A percentile compares a stretch with the other conserved stretches of the same genome.
phyloP scores from a whole-genome alignment of 2,329 filamentous ascomycete species.

The Chaetomium globosum region DNA sequence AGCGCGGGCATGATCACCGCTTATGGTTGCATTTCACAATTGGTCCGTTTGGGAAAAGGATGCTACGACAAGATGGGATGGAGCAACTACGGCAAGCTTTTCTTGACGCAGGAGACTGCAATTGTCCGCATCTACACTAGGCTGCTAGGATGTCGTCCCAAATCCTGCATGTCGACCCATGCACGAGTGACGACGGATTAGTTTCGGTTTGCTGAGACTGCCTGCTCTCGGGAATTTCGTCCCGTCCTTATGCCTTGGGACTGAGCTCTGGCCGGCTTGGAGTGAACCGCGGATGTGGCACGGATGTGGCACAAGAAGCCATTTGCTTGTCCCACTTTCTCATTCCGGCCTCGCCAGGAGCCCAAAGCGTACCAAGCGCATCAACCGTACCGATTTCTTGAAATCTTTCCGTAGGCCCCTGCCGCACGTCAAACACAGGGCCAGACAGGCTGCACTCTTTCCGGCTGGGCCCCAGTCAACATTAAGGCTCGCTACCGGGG shows the following conservation, averaged over 20 bases:
- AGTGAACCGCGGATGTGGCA: conserved; percentile 31
- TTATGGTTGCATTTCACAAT: not conserved
- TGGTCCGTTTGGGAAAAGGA: not conserved
- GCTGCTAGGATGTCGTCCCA: conserved; percentile 20
- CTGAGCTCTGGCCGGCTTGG: conserved; percentile 22
- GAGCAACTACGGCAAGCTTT: not conserved
- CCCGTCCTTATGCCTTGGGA: conserved; percentile 34
- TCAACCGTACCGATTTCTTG: conserved; percentile 27
- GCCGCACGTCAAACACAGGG: conserved; percentile 36
- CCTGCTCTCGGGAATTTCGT: conserved; percentile 32
- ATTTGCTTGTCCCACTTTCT: conserved; percentile 20
- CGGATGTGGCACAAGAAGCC: conserved; percentile 29
- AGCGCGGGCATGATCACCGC: not conserved
- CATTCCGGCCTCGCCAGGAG: conserved; percentile 23
- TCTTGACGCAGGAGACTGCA: conserved; percentile 1
- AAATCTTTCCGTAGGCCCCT: conserved; percentile 31
- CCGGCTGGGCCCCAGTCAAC: conserved; percentile 35
- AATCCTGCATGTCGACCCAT: conserved; percentile 14
- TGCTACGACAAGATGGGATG: conserved; percentile 16
- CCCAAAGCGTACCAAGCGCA: conserved; percentile 29
- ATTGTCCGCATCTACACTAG: conserved; percentile 9
- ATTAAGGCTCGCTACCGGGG: conserved; percentile 35
- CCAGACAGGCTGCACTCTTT: conserved; percentile 37
- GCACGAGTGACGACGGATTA: conserved; percentile 20
- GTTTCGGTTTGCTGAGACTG: conserved; percentile 25